Conservation (phyloP, 768 basidiomycete genomes). For the Asterophora parasitica region DNA sequence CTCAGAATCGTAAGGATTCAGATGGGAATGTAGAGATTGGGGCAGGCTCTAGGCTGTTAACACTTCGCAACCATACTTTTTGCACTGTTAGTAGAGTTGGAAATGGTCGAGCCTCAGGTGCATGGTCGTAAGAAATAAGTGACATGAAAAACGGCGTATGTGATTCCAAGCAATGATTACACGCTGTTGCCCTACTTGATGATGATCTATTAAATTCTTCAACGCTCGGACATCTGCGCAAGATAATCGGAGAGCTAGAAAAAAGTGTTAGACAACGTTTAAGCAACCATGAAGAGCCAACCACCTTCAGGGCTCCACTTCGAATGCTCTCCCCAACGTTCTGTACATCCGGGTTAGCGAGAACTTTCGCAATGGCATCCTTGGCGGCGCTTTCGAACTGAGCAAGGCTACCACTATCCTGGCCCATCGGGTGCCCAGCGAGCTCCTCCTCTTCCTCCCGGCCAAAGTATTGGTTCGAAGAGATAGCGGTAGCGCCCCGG, state of each 20-base stretch:
- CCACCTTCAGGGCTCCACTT: conserved; percentile 78
- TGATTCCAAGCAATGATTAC: too few species aligned
- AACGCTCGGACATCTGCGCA: conserved; percentile 59
- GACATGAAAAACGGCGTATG: too few species aligned
- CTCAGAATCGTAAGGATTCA: too few species aligned
- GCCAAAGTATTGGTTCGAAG: conserved; percentile 95
- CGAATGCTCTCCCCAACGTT: conserved; percentile 76
- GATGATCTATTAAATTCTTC: conserved; percentile 1
- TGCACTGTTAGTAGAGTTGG: too few species aligned
- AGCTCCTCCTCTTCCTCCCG: conserved; percentile 76
- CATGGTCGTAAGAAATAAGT: too few species aligned
- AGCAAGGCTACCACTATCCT: conserved; percentile 55
- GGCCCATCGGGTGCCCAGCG: conserved; percentile 25
- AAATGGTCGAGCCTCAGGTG: too few species aligned
- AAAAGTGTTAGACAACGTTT: neutral
- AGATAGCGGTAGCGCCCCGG: conserved; percentile 89
- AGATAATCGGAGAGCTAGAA: conserved; percentile 59
- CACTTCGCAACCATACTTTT: too few species aligned
- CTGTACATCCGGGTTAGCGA: conserved; percentile 87
- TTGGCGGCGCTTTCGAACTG: conserved; percentile 59
- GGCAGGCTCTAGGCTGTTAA: too few species aligned
- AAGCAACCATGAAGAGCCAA: conserved; percentile 6
- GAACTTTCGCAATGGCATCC: conserved; percentile 67
- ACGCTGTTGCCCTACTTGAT: too few species aligned
- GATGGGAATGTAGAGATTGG: too few species aligned